These are phyloP conservation scores for Candida xyloterini DNA, from an alignment of 805 yeast genomes.

Conservation along the genomic window DNA sequence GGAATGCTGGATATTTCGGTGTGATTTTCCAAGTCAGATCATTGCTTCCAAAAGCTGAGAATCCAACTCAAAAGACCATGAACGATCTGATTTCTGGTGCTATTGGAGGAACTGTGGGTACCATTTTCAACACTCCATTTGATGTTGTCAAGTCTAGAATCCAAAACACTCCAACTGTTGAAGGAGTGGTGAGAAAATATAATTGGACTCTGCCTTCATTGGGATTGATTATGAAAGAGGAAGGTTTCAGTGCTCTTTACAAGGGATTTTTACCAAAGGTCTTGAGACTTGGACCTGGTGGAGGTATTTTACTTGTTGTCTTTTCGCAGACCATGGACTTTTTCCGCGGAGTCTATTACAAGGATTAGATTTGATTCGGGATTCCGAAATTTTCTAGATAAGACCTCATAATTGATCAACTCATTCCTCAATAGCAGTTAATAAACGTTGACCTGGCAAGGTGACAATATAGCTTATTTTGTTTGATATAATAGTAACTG, in stretches of 20 bases:
- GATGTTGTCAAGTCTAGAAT: constrained; percentile 97
- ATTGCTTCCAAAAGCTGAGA: constrained; percentile 73
- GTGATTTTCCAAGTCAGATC: constrained; percentile 82
- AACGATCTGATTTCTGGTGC: constrained; percentile 91
- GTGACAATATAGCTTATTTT: too few relatives aligned
- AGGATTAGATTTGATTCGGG: constrained; percentile 16
- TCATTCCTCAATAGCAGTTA: neutral
- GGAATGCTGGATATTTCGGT: constrained; percentile 99
- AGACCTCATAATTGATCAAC: neutral
- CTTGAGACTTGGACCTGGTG: constrained; percentile 97
- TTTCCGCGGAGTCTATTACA: constrained; percentile 60
- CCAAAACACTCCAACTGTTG: constrained; percentile 63
- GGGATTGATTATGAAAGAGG: constrained; percentile 73
- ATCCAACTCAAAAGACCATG: constrained; percentile 68
- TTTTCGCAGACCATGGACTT: constrained; percentile 93
- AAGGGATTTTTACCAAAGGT: constrained; percentile 98
- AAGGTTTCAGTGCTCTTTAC: constrained; percentile 87
- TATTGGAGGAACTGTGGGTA: constrained; percentile 96
- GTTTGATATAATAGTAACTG: too few relatives aligned
- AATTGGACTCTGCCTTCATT: constrained; percentile 89
- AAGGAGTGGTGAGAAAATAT: constrained; percentile 82
- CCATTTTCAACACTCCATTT: constrained; percentile 92
- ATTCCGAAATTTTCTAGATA: neutral
- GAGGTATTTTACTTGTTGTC: constrained; percentile 97
- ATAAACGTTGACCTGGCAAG: neutral